Base-by-base conservation (phyloP, 495 filamentous ascomycete species). In the Podospora australis region DNA sequence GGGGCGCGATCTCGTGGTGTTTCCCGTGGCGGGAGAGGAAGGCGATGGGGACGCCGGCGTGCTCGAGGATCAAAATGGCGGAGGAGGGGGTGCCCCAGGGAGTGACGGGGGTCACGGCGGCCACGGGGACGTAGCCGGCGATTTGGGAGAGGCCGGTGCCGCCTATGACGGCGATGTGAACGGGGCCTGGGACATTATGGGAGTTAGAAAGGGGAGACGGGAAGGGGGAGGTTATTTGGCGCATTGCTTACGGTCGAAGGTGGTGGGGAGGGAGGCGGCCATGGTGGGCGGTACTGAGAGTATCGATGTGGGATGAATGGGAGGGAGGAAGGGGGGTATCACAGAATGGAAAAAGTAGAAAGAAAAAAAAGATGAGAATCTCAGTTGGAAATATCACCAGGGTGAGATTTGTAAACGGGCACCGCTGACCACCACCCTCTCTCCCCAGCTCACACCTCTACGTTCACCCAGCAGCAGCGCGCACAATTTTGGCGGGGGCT, bases 1-100 rank as follows among this genome's bases (percentile, higher is more conserved):
- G 90, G 0, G 92, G 92, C 1, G 89, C 90, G 32, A 87, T 75
- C 64, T 95, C 78, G 71, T 98, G 92, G 77, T 90, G 78, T 17
- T 70, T 55, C 54, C 92, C 92, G 70, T 98, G 92, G 21, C 92
- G 87, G 46, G 90, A 87, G 55, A 98, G 78, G 75, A 98, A 98
- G 36, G 94, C 92, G 48, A 98, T 81, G 38, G 88, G 84, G 16
- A 84, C 79, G 44, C 82, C 78, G 54, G 78, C 65, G 73, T 96
- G 91, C 64, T 89, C 80, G 58, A 96, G 80, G 71, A 98, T 87
- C 44, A 78, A 74, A 68, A 98, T 91, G 11, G 92, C 90, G 2
- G 90, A 88, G 38, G 92, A 96, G 16, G 92, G 87, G 6, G 69
- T 61, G 52, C 92, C 92, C 91, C 92, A 98, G n/a, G 92, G 92